Conservation (phyloP, 2,329 filamentous ascomycete species). For the Atkinsonella texensis region DNA sequence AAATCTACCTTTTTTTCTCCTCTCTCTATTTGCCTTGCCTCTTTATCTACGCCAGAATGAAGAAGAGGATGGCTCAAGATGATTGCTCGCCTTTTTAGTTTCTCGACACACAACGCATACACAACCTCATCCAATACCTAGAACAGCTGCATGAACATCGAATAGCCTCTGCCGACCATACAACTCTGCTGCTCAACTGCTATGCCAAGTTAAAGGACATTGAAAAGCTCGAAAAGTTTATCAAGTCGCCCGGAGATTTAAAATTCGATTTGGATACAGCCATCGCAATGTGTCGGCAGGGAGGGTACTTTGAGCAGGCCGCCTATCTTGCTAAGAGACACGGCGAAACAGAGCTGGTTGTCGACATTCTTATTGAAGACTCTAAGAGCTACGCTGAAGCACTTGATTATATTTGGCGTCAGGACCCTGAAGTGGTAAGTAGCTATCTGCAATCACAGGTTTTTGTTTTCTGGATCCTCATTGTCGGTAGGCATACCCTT, state of each 20-base stretch:
- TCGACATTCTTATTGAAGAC: slow-evolving; percentile 93
- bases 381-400: slow-evolving; percentile 84
- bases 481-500: slow-evolving; percentile 57
- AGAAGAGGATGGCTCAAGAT: not conserved
- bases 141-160: slow-evolving; percentile 93
- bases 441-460: not conserved
- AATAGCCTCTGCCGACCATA: slow-evolving; percentile 89
- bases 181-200: slow-evolving; percentile 86
- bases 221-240: slow-evolving; percentile 90
- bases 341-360: slow-evolving; percentile 82
- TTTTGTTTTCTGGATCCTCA: slow-evolving; percentile 18
- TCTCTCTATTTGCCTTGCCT: not conserved
- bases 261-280: slow-evolving; percentile 97
- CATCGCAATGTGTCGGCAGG: slow-evolving; percentile 94
- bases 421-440: slow-evolving; percentile 65
- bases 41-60: not conserved
- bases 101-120: slow-evolving; percentile 91
- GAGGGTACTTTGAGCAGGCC: slow-evolving; percentile 92
- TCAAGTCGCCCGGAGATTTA: slow-evolving; percentile 85
- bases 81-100: slow-evolving; percentile 44
- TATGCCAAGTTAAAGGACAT: slow-evolving; percentile 98
- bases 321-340: slow-evolving; percentile 92
- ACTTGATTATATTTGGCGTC: slow-evolving; percentile 78
- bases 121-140: slow-evolving; percentile 92
- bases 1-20: too few species aligned